These are phyloP conservation scores for Flaveria brownii DNA, from an alignment of 129 eudicot genomes.

Conservation along the genomic window DNA sequence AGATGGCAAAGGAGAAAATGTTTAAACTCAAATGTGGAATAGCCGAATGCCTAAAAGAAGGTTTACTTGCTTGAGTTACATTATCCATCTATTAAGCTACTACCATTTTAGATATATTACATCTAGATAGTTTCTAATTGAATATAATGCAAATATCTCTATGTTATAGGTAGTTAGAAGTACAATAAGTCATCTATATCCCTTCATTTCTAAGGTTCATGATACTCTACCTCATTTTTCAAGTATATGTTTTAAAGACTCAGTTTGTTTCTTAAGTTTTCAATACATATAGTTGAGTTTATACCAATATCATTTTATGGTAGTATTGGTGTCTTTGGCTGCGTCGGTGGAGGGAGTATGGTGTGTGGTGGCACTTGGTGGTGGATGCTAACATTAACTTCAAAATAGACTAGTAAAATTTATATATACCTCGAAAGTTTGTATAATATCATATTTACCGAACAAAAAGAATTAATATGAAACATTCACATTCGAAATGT, in stretches of 20 bases:
- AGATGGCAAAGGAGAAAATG: slow-evolving; percentile 76
- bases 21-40: slow-evolving; percentile 54
- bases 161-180: slow-evolving; percentile 23
- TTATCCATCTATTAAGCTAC: slow-evolving; percentile 13
- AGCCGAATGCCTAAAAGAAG: slow-evolving; percentile 61
- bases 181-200: slow-evolving; percentile 5
- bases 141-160: slow-evolving; percentile 14
- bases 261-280: neutral
- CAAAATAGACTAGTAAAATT: too few relatives aligned
- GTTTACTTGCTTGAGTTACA: slow-evolving; percentile 45
- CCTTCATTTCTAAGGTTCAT: slow-evolving; percentile 4
- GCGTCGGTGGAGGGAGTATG: too few relatives aligned
- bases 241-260: slow-evolving; percentile 18
- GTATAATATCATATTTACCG: too few relatives aligned
- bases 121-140: slow-evolving; percentile 11
- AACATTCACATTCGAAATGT: too few relatives aligned
- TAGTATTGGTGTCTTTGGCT: neutral
- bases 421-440: too few relatives aligned
- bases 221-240: slow-evolving; percentile 22
- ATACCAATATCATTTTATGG: neutral
- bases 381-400: too few relatives aligned
- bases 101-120: neutral
- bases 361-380: too few relatives aligned
- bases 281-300: neutral
- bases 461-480: too few relatives aligned